Base-by-base conservation (phyloP, 257 asterid species). In the Avicennia marina region DNA sequence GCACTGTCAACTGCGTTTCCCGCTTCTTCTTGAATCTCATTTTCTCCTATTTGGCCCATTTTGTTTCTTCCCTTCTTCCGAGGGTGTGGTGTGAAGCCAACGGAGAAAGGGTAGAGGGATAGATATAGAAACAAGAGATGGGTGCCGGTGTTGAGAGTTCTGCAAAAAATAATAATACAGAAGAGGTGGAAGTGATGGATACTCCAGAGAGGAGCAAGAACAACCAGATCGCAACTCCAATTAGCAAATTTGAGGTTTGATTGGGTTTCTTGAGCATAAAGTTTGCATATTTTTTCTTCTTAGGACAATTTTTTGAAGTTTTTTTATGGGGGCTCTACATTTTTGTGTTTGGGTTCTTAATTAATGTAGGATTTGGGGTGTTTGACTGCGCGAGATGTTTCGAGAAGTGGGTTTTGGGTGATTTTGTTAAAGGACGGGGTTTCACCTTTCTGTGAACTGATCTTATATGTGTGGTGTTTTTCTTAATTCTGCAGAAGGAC, bases 181-280 rank as follows among this genome's bases (percentile, higher is more conserved):
- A 76, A 58, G 78, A 66, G 18, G 43, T 58, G n/a, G 84, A 70
- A 64, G 82, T 81, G 65, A 85, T 88, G 96, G 98, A 83, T 47
- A 91, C 98, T 41, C 98, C 98, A 1, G 87, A 83, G 51, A 81
- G 88, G 75, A 78, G 78, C 78, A 84, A 76, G 77, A 75, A 16
- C 61, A 53, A 20, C 69, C 96, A 91, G 90, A 87, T 87, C 84
- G 75, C 80, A 4, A 53, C 81, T 0, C 76, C 94, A 31, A 20
- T 73, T 11, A 56, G 72, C 73, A 87, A 76, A 65, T 85, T 87
- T 58, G 96, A 91, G 98, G 98, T 90, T 29, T 51, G 64, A n/a
- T 69, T 73, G 71, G 53, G 39, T 31, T 51, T 27, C 26, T 48
- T 8, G 29, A 36, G 21, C 65, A 0, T 20, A 40, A 67, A 70